Conservation (phyloP, 208 protist species). For the Entamoeba moshkovskii region DNA sequence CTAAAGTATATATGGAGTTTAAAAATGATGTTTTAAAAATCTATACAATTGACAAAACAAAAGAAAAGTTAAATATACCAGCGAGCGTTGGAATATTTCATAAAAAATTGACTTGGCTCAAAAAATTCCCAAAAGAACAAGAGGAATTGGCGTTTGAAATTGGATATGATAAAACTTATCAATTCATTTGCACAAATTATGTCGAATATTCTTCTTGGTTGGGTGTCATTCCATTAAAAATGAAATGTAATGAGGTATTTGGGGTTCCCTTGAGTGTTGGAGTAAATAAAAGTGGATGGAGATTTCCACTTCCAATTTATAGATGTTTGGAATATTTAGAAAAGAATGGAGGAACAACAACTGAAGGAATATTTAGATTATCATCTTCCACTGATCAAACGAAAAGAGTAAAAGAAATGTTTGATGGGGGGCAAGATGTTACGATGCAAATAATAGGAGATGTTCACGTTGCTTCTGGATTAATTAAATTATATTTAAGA, state of each 20-base stretch:
- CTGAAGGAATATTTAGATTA: neutral
- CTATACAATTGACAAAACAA: too few relatives aligned
- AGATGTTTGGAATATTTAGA: neutral
- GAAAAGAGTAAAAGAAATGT: neutral
- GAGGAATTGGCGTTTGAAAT: neutral
- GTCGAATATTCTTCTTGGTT: neutral
- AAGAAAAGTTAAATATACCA: too few relatives aligned
- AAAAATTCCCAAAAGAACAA: neutral
- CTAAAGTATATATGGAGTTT: too few relatives aligned
- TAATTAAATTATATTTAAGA: neutral
- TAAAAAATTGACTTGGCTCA: neutral
- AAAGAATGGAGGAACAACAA: neutral
- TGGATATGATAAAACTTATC: neutral
- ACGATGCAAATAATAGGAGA: neutral
- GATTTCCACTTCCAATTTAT: neutral
- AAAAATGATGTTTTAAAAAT: too few relatives aligned
- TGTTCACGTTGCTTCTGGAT: neutral
- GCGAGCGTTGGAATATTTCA: too few relatives aligned
- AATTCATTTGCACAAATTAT: neutral
- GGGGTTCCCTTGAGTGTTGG: neutral
- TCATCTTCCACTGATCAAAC: neutral
- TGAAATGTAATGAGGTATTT: neutral
- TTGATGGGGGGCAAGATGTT: neutral
- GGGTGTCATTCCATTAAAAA: neutral
- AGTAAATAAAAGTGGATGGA: neutral